These are phyloP conservation scores for Jasminum sambac DNA, from an alignment of 257 asterid species.

Conservation along the genomic window DNA sequence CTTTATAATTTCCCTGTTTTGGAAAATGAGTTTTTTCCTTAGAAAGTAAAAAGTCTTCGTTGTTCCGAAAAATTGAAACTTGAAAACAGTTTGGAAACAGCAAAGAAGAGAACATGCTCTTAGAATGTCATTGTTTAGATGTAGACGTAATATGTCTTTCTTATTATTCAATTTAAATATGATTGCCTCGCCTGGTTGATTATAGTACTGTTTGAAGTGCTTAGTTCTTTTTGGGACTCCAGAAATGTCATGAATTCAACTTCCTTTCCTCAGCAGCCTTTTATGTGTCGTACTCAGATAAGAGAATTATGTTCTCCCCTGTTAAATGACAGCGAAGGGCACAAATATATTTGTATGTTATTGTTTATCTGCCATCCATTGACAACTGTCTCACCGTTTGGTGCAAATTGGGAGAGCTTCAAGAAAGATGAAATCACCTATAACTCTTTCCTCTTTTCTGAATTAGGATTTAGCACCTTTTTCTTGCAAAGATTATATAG, in stretches of 20 bases:
- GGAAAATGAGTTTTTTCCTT: no score
- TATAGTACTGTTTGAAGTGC: neutral
- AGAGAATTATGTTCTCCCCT: neutral
- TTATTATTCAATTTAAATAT: neutral
- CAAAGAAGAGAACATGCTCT: neutral
- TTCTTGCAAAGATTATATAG: neutral
- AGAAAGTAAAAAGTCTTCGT: no score
- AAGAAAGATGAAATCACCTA: conserved; percentile 2
- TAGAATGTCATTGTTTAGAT: conserved; percentile 9
- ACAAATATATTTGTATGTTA: neutral
- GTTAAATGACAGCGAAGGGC: neutral
- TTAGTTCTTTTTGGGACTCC: neutral
- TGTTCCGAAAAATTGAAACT: no score
- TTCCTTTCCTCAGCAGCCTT: neutral
- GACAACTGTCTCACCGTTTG: neutral
- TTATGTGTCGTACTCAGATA: neutral
- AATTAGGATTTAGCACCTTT: conserved; percentile 7
- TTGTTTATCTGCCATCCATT: neutral
- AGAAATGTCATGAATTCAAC: neutral
- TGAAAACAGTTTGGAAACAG: no score
- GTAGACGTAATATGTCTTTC: neutral
- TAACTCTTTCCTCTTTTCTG: neutral
- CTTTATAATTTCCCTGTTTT: no score
- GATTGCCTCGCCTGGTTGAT: neutral
- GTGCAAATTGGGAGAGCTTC: neutral